Evolutionary conservation across 345 rosid genomes (phyloP), one percentile per base, ranked within the genome.

Genomic region (Salix udensis): DNA sequence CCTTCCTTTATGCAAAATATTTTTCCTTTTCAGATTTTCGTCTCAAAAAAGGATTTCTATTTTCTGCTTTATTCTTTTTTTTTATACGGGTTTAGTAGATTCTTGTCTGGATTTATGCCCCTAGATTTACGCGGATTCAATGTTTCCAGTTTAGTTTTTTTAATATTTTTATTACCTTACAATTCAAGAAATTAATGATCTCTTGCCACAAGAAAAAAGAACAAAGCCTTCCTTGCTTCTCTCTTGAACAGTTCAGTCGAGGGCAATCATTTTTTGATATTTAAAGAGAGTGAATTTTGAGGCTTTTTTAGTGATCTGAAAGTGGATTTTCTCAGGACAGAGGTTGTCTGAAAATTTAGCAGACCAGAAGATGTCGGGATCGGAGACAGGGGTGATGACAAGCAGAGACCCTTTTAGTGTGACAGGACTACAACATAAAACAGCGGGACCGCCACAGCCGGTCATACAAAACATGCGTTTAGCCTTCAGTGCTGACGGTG

Each of bases 371-470:
- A 87, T 86, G 91, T 82, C 91, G 26, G 91, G 87, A 84, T 89
- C 91, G 18, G 91, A 86, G 77, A 76, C 91, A 19, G 92, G 88
- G 52, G 81, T 89, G 70, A 83, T 86, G 87, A 31, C 88, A 14
- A 84, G 76, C 71, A 74, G 88, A 71, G 89, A 87, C 46, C 81
- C 87, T 14, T 83, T 82, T 66, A 72, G 74, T 60, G 44, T 61
- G 19, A 10, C 23, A 16, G 76, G 68, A 65, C 75, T 80, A 28
- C 85, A 73, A 26, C 82, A 78, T 34, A 83, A 82, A 75, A 62
- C 67, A 70, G 66, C 84, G 67, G 76, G 81, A 23, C 74, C 74
- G 71, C 23, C 87, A 4, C 86, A 78, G 72, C 83, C 87, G 67
- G 36, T 66, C 26, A 62, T 78, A 24, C 89, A 86, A 73, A 88